Conservation (phyloP, 345 rosid species). For the Brassica juncea region DNA sequence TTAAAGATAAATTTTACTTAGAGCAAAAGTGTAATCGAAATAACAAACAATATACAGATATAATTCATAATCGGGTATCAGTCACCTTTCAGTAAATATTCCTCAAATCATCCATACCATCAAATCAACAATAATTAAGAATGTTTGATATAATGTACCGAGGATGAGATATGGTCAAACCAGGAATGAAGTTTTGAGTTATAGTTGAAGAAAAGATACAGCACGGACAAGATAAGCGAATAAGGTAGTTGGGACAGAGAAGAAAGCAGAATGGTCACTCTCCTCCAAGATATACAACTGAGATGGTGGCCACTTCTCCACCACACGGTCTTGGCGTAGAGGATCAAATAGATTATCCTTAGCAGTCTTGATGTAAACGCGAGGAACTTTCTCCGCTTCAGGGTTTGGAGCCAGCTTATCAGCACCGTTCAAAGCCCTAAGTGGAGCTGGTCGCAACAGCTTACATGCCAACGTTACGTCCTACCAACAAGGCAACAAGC, state of each 20-base stretch:
- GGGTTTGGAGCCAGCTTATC: constrained; percentile 20
- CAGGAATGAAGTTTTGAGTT: background rate
- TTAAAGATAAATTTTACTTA: background rate
- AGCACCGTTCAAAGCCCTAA: constrained; percentile 18
- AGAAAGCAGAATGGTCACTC: constrained; percentile 47
- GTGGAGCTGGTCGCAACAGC: constrained; percentile 40
- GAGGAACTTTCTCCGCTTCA: constrained; percentile 37
- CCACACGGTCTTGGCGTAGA: constrained; percentile 36
- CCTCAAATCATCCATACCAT: background rate
- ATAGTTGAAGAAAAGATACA: constrained; percentile 26
- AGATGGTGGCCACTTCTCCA: constrained; percentile 45
- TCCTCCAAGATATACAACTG: constrained; percentile 36
- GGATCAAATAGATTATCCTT: constrained; percentile 32
- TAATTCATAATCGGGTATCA: background rate
- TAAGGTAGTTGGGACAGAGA: constrained; percentile 43
- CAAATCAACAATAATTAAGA: background rate
- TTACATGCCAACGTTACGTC: constrained; percentile 40
- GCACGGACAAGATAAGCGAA: constrained; percentile 36
- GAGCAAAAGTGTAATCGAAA: background rate
- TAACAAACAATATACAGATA: background rate
- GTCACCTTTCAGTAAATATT: background rate
- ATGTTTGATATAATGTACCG: background rate
- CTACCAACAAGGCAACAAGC: constrained; percentile 20
- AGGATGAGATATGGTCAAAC: background rate
- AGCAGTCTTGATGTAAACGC: constrained; percentile 43